Evolutionary conservation across 345 rosid genomes (phyloP), one percentile per base, ranked within the genome.

Genomic region (Hibiscus trionum): DNA sequence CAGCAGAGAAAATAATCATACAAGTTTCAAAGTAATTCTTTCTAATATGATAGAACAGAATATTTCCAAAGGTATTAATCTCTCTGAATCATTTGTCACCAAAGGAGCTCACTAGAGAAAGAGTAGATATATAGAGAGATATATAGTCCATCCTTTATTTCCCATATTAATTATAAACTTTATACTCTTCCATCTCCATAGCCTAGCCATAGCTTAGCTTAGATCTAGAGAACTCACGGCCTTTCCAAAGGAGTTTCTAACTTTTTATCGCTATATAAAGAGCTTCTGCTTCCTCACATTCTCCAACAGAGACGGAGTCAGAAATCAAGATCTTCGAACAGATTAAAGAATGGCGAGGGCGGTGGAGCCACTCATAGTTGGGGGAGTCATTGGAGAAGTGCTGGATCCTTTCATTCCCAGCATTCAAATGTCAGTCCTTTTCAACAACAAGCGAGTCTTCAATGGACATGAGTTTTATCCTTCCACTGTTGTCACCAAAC

Each of bases 391-490:
- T 4, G 85, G 85, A 59, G 83, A 82, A 29, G 85, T 82, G 47
- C 63, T 79, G 44, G 85, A 80, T 56, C 29, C 58, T 27, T 82
- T 82, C 81, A 72, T 60, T 6, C 78, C 85, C 31, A 74, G 66
- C 29, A 66, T 75, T 14, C 70, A 46, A 61, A 80, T 82, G 77
- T 56, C 76, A 21, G 78, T 75, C 14, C 37, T 70, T 56, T 82
- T 77, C 77, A 72, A 72, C 66, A 70, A 73, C 74, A 77, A 57
- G 53, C 71, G 44, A 61, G 83, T 82, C 39, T 66, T 47, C 74
- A 82, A 77, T 73, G 85, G 85, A n/a, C 73, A 70, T 61, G 83
- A 82, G 77, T 53, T 82, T 46, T 55, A 53, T 69, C 85, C 85
- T 46, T 82, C 85, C 2, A 19, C 71, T 11, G 79, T 82, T 42